These are phyloP conservation scores for Claviceps sp. DNA, from an alignment of 2,329 filamentous ascomycete species.

Conservation along the genomic window DNA sequence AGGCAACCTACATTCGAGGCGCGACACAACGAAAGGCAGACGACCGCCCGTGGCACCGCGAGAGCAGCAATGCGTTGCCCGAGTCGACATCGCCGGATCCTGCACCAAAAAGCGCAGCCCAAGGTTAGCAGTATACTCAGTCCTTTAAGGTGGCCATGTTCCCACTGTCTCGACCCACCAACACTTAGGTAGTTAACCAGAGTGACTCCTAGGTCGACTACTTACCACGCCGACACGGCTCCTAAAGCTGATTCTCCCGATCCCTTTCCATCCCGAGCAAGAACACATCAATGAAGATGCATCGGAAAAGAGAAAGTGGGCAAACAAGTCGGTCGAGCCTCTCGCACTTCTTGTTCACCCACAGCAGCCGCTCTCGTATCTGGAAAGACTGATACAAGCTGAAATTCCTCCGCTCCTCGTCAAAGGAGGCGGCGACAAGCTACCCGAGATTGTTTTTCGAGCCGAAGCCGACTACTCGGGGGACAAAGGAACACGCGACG, in stretches of 20 bases:
- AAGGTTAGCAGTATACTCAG: slow-evolving; percentile 13
- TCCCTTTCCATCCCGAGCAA: slow-evolving; percentile 34
- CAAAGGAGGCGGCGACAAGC: slow-evolving; percentile 50
- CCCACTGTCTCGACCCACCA: too few species aligned
- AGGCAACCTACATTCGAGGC: not conserved
- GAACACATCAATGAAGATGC: slow-evolving; percentile 28
- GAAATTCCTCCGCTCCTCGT: slow-evolving; percentile 61
- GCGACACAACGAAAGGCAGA: slow-evolving; percentile 40
- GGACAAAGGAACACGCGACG: slow-evolving; percentile 11
- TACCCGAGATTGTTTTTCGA: slow-evolving; percentile 64
- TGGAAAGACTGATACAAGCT: slow-evolving; percentile 78
- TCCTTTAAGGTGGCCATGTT: not conserved
- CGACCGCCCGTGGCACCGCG: slow-evolving; percentile 51
- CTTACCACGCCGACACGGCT: slow-evolving; percentile 69
- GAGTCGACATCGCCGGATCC: slow-evolving; percentile 17
- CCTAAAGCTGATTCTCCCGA: slow-evolving; percentile 66
- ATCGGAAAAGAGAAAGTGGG: slow-evolving; percentile 18
- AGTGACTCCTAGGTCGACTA: slow-evolving; percentile 44
- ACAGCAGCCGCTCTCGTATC: slow-evolving; percentile 80
- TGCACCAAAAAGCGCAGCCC: slow-evolving; percentile 13
- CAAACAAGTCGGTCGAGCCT: slow-evolving; percentile 48
- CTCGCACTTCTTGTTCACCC: slow-evolving; percentile 77
- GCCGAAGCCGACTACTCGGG: slow-evolving; percentile 57
- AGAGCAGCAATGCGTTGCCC: slow-evolving; percentile 35
- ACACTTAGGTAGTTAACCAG: not conserved